Evolutionary conservation across 2,329 filamentous ascomycete genomes (phyloP).

Genomic region (Gaeumannomyces tritici): DNA sequence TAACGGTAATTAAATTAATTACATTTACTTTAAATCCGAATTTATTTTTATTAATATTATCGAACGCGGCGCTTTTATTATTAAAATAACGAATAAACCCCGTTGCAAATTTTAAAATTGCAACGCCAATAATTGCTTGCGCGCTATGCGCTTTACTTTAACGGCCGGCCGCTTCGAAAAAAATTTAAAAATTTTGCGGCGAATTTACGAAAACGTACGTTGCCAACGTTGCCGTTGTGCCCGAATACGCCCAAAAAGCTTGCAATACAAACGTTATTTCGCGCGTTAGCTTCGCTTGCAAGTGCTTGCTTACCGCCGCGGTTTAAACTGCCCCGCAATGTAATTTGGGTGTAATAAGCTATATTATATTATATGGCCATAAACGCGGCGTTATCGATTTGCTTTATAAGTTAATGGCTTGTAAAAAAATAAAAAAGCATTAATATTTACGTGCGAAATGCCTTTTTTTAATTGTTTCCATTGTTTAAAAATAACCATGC

Average conservation of each 20-base stretch:
- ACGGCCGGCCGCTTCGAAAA: conserved; percentile 20
- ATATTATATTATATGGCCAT: not conserved
- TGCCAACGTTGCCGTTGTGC: conserved; percentile 3
- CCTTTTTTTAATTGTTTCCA: no score
- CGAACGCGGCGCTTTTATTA: conserved; percentile 29
- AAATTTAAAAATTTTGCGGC: conserved; percentile 22
- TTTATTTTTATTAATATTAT: conserved; percentile 37
- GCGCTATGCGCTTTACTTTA: conserved; percentile 22
- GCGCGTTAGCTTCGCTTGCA: conserved; percentile 3
- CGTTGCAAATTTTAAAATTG: conserved; percentile 4
- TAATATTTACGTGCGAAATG: no score
- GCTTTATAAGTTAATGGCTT: no score
- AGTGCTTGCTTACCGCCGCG: not conserved
- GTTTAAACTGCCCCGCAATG: not conserved
- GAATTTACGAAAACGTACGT: conserved; percentile 11
- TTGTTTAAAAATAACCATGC: no score
- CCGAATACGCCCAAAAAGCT: conserved; percentile 2
- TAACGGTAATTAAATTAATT: conserved; percentile 32
- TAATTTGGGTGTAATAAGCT: not conserved
- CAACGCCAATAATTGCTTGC: conserved; percentile 25
- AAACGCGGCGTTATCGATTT: no score
- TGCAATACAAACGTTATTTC: conserved; percentile 4
- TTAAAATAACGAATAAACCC: conserved; percentile 15
- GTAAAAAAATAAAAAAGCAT: no score
- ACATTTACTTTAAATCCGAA: conserved; percentile 28